These are phyloP conservation scores for Pinus taeda DNA, from an alignment of 75 land plant species.

Conservation along the genomic window DNA sequence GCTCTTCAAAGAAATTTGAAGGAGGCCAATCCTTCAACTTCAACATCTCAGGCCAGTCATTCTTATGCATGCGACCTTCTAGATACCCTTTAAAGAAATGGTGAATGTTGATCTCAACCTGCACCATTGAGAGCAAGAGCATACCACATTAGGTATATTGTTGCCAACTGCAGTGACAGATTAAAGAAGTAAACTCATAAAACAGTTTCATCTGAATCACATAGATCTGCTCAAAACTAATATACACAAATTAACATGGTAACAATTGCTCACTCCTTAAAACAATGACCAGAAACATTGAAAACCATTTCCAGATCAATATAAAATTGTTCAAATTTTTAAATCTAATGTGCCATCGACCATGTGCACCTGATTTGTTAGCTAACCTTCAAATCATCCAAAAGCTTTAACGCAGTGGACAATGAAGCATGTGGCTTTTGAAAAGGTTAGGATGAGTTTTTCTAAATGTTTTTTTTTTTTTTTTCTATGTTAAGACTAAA, in stretches of 20 bases:
- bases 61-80: slow-evolving; percentile 36
- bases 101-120: slow-evolving; percentile 66
- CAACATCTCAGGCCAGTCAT: slow-evolving; percentile 47
- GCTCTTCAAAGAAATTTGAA: slow-evolving; percentile 52
- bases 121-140: slow-evolving; percentile 10
- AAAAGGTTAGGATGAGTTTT: neutral
- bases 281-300: neutral
- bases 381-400: neutral
- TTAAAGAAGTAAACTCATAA: neutral
- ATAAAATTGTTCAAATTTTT: neutral
- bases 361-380: neutral
- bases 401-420: neutral
- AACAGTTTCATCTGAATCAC: neutral
- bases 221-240: neutral
- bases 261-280: neutral
- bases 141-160: neutral
- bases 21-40: slow-evolving; percentile 77
- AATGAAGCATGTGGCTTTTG: neutral
- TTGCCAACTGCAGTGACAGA: neutral
- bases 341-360: neutral
- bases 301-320: neutral
- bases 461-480: too few relatives aligned
- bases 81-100: slow-evolving; percentile 60
- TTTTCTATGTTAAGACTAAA: too few relatives aligned
- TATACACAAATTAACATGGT: neutral